These are phyloP conservation scores for Scedosporium apiospermum DNA, from an alignment of 2,329 filamentous ascomycete species.

Conservation along the genomic window DNA sequence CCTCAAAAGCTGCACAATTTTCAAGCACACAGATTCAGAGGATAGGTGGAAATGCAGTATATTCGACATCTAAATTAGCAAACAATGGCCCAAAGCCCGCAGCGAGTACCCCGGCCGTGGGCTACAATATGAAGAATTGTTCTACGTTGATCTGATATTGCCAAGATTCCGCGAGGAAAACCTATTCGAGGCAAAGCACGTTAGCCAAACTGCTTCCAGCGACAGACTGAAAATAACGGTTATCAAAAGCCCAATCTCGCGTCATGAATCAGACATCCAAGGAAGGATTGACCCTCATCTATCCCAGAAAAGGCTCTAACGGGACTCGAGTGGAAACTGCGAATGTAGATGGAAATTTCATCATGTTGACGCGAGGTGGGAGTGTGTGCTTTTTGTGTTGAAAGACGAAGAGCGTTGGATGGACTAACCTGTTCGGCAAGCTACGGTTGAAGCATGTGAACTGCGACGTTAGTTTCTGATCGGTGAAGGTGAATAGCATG, in stretches of 20 bases:
- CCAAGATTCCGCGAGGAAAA: background rate
- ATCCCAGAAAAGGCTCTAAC: conserved; percentile 55
- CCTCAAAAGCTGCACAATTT: too few species aligned
- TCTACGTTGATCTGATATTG: too few species aligned
- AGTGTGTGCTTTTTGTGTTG: background rate
- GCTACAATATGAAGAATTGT: too few species aligned
- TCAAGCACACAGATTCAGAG: too few species aligned
- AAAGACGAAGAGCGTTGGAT: conserved; percentile 1
- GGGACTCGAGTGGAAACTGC: conserved; percentile 82
- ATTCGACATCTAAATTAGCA: too few species aligned
- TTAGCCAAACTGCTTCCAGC: background rate
- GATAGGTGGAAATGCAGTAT: too few species aligned
- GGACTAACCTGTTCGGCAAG: conserved; percentile 20
- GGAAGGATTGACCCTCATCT: conserved; percentile 62
- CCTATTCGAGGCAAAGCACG: background rate
- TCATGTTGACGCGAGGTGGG: conserved; percentile 36
- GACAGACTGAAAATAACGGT: background rate
- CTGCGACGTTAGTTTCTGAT: background rate
- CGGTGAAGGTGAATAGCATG: background rate
- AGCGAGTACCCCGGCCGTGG: too few species aligned
- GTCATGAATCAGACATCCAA: conserved; percentile 61
- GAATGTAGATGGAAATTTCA: conserved; percentile 71
- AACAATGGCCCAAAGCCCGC: too few species aligned
- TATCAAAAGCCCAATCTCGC: conserved; percentile 2
- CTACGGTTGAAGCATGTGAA: background rate